These are phyloP conservation scores for Komagataella mondaviorum DNA, from an alignment of 805 yeast species.

Conservation along the genomic window DNA sequence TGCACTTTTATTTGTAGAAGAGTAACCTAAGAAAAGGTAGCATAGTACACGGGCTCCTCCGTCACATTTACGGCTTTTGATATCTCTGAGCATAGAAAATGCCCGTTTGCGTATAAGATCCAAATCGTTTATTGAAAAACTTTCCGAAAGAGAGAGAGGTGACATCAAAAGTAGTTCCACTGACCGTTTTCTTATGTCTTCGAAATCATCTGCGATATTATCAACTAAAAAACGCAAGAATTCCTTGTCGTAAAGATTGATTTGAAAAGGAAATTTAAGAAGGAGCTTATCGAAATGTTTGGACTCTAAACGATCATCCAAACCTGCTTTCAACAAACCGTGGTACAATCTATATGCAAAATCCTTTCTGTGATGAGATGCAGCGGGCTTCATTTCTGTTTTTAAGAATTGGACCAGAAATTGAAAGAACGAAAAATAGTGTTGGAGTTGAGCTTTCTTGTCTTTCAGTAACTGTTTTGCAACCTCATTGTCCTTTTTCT, in stretches of 20 bases:
- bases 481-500: constrained; percentile 19
- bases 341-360: constrained; percentile 34
- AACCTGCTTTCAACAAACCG: constrained; percentile 36
- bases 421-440: constrained; percentile 19
- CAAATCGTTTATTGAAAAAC: constrained; percentile 9
- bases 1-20: constrained; percentile 7
- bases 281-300: constrained; percentile 27
- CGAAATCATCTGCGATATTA: constrained; percentile 56
- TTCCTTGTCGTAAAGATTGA: constrained; percentile 24
- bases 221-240: constrained; percentile 40
- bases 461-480: constrained; percentile 16
- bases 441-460: constrained; percentile 16
- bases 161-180: constrained; percentile 30
- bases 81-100: constrained; percentile 18
- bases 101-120: constrained; percentile 10
- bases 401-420: constrained; percentile 20
- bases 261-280: constrained; percentile 32
- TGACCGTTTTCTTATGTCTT: constrained; percentile 54
- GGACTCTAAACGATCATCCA: constrained; percentile 31
- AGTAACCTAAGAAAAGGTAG: constrained; percentile 27
- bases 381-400: constrained; percentile 34
- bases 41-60: constrained; percentile 63
- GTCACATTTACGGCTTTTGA: constrained; percentile 56
- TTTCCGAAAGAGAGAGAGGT: constrained; percentile 19
- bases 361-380: constrained; percentile 39